These are phyloP conservation scores for Brassica balearica DNA, from an alignment of 441 rosid species.

Conservation along the genomic window DNA sequence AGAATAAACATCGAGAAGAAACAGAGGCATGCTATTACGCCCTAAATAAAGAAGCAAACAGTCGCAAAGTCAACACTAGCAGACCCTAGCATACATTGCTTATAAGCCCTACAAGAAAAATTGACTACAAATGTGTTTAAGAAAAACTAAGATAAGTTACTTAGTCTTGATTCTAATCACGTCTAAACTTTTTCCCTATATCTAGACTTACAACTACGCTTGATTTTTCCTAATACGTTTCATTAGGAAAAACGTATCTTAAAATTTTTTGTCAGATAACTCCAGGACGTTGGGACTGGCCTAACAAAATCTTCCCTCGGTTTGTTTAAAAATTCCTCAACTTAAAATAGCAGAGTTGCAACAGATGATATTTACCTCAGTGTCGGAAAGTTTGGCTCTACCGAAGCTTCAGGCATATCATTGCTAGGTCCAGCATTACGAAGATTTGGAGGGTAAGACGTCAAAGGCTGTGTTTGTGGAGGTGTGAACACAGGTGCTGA, in stretches of 20 bases:
- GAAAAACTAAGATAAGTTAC: not conserved
- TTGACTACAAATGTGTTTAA: not conserved
- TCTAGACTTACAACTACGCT: constrained; percentile 12
- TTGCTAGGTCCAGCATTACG: constrained; percentile 59
- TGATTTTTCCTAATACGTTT: constrained; percentile 8
- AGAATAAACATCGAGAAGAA: constrained; percentile 24
- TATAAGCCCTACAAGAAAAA: not conserved
- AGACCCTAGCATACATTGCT: constrained; percentile 6
- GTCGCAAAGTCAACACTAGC: constrained; percentile 2
- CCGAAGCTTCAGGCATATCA: constrained; percentile 77
- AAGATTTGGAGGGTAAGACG: constrained; percentile 81
- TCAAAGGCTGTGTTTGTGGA: constrained; percentile 89
- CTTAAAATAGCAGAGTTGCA: constrained; percentile 25
- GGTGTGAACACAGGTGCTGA: constrained; percentile 94
- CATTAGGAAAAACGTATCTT: too few species aligned
- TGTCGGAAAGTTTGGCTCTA: constrained; percentile 84
- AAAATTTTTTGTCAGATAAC: not conserved
- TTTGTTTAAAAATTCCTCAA: not conserved
- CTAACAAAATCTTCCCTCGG: not conserved
- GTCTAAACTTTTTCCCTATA: constrained; percentile 25
- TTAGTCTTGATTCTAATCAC: not conserved
- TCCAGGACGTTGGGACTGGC: constrained; percentile 13
- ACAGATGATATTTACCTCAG: constrained; percentile 62
- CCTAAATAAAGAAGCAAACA: constrained; percentile 12
- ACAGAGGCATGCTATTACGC: constrained; percentile 24